phyloP scores from a whole-genome alignment of 306 rosid species.

The Gleditsia sinensis region DNA sequence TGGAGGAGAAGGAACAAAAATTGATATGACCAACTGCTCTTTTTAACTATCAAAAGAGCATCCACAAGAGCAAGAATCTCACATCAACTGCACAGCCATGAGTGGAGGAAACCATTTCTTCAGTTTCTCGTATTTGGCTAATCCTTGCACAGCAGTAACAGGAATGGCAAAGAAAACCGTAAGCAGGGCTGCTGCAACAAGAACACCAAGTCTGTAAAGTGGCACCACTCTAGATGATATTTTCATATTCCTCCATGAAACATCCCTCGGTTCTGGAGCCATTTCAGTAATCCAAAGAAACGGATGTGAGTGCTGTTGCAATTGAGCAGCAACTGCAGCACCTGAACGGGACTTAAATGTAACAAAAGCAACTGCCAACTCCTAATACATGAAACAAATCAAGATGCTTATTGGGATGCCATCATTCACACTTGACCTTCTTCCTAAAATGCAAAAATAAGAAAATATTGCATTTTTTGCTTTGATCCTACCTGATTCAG shows the following conservation, averaged over 20 bases:
- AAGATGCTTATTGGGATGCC: too few species aligned
- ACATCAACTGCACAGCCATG: constrained; percentile 83
- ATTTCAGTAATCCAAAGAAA: constrained; percentile 78
- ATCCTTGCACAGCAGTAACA: constrained; percentile 94
- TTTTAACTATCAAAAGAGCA: neutral
- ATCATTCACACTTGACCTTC: too few species aligned
- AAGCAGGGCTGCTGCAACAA: constrained; percentile 71
- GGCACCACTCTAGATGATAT: constrained; percentile 62
- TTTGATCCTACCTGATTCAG: too few species aligned
- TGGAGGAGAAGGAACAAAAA: too few species aligned
- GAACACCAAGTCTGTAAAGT: constrained; percentile 60
- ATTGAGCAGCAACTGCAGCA: constrained; percentile 74
- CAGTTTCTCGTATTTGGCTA: constrained; percentile 84
- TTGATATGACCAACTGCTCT: neutral
- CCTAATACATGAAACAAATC: constrained; percentile 51
- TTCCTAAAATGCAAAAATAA: too few species aligned
- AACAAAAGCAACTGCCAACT: constrained; percentile 80
- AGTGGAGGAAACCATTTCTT: constrained; percentile 96
- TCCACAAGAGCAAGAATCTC: constrained; percentile 37
- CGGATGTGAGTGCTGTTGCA: constrained; percentile 80
- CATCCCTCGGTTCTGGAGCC: constrained; percentile 93
- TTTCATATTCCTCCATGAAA: constrained; percentile 87
- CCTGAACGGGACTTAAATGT: constrained; percentile 77
- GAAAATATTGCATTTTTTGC: too few species aligned
- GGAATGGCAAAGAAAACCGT: constrained; percentile 88